Base-by-base conservation (phyloP, 345 rosid genomes). In the Bruguiera sexangula region DNA sequence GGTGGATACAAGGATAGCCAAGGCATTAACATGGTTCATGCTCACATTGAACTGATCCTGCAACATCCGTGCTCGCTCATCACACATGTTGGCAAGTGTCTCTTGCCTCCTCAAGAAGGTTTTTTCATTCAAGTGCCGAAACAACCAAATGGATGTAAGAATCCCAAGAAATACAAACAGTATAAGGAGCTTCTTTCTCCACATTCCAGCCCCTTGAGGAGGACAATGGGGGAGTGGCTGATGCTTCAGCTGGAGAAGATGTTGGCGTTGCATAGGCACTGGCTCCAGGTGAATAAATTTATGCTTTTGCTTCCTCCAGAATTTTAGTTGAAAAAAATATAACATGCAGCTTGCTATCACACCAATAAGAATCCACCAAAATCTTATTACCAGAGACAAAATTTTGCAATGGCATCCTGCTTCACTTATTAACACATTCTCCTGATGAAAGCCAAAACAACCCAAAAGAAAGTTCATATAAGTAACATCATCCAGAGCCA, bases 21-120 rank as follows among this genome's bases (percentile, higher is more conserved):
- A 82, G 69, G 99, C 95, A 77, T 95, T 91, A 69, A 95, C 99
- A 82, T 95, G 96, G 77, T 95, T 95, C 85, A 89, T 72, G 80
- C 99, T 95, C 71, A 95, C 99, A 79, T 92, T 95, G 81, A 95
- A 95, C 87, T 95, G 99, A 78, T 95, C 99, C 83, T 95, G 99
- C 84, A 95, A 80, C 91, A 95, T 89, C 10, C 96, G 82, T 31
- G 99, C 97, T 74, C 99, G 81, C 75, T 95, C 96, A 29, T 91
- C 99, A 64, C 99, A 95, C 99, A 95, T 95, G 79, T 82, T 95
- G 27, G 84, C 79, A 51, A 95, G 87, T 19, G 89, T 88, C 78
- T 85, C 93, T 67, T 77, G 81, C 78, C 96, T 87, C 72, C 79
- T 77, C 72, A 76, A 24, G 34, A 63, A 56, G 21, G 58, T 73